Conservation (phyloP, 331 rosid species). For the Malus hybrid region DNA sequence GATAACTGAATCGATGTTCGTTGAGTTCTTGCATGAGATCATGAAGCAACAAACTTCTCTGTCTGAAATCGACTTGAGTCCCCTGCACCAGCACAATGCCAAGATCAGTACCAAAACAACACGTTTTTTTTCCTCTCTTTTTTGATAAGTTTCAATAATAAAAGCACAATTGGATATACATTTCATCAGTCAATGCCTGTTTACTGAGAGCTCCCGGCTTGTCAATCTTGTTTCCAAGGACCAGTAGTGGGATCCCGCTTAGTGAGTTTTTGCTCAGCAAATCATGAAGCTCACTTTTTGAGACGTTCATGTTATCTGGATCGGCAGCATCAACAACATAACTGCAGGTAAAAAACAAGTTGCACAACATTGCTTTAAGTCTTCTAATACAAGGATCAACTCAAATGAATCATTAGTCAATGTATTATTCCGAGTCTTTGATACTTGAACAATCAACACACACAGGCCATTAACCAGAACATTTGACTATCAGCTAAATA, state of each 20-base stretch:
- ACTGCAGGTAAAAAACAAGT: slow-evolving; percentile 37
- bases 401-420: background rate
- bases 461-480: background rate
- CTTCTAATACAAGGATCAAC: background rate
- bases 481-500: background rate
- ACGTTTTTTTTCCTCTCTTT: background rate
- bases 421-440: background rate
- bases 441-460: background rate
- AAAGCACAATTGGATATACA: slow-evolving; percentile 32
- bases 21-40: slow-evolving; percentile 89
- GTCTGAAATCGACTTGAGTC: slow-evolving; percentile 52
- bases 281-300: slow-evolving; percentile 83
- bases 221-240: slow-evolving; percentile 81
- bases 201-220: slow-evolving; percentile 68
- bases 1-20: slow-evolving; percentile 73
- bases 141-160: background rate
- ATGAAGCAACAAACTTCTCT: slow-evolving; percentile 89
- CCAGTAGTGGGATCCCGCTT: slow-evolving; percentile 73
- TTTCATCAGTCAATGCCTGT: slow-evolving; percentile 69
- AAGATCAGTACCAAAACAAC: slow-evolving; percentile 11
- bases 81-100: slow-evolving; percentile 43
- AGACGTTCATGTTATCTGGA: slow-evolving; percentile 60
- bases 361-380: background rate
- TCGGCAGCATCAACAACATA: slow-evolving; percentile 93
- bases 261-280: slow-evolving; percentile 62